A percentile compares a stretch with the other conserved stretches of the same genome.
These are phyloP conservation scores for Rhizopogon sp. DNA, from an alignment of 768 basidiomycete species.

Conservation along the genomic window DNA sequence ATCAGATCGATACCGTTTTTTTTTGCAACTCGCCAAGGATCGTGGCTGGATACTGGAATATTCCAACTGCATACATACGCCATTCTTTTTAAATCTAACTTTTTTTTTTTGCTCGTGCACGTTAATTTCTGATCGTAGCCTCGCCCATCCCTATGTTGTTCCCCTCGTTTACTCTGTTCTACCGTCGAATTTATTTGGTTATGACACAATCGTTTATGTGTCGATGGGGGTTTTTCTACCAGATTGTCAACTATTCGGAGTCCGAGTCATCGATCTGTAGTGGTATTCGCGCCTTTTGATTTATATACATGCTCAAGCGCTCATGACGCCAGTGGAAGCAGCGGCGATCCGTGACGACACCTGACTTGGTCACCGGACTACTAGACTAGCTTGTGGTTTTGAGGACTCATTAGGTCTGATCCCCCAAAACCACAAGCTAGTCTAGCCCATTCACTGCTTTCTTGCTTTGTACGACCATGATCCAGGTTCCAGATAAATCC, in stretches of 20 bases:
- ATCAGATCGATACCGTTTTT: not conserved
- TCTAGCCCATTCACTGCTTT: not conserved
- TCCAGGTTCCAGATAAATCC: constrained; percentile 60
- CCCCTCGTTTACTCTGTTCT: constrained; percentile 11
- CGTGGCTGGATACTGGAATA: constrained; percentile 1
- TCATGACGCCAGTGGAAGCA: too few relatives aligned
- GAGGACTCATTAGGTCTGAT: not conserved
- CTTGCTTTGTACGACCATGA: constrained; percentile 2
- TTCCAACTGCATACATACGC: constrained; percentile 2
- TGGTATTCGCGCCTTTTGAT: too few relatives aligned
- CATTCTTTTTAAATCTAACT: constrained; percentile 5
- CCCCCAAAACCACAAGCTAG: too few relatives aligned
- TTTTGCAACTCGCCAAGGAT: not conserved
- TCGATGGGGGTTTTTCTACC: too few relatives aligned
- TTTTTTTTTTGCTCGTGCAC: constrained; percentile 9
- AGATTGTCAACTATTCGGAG: too few relatives aligned
- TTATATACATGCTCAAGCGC: too few relatives aligned
- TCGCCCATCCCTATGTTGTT: constrained; percentile 23
- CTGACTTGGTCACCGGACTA: not conserved
- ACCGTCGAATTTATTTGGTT: not conserved
- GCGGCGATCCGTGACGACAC: not conserved
- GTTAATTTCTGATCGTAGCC: constrained; percentile 19
- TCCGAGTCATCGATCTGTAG: too few relatives aligned
- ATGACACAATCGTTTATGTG: not conserved
- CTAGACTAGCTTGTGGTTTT: not conserved